These are phyloP conservation scores for Scleromitrula shiraiana DNA, from an alignment of 2,329 filamentous ascomycete species.

Conservation along the genomic window DNA sequence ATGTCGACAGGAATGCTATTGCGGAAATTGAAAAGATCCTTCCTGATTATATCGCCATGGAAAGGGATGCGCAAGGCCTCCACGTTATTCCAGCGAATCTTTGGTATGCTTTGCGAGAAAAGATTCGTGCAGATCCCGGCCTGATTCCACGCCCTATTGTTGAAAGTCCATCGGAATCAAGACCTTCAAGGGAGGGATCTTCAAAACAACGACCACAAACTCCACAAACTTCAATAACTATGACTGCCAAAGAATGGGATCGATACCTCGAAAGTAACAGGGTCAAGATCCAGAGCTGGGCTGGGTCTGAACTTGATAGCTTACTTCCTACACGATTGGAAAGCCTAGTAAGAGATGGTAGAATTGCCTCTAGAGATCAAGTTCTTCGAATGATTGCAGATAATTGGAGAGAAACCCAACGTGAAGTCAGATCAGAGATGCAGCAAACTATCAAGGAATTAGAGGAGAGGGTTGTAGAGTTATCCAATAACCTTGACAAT, in stretches of 20 bases:
- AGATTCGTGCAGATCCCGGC: conserved; percentile 37
- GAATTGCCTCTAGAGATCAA: conserved; percentile 16
- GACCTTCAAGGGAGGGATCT: background rate
- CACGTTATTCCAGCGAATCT: conserved; percentile 51
- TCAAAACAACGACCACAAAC: background rate
- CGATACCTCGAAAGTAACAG: conserved; percentile 10
- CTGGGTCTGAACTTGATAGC: conserved; percentile 13
- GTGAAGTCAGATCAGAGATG: conserved; percentile 16
- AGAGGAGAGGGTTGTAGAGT: conserved; percentile 10
- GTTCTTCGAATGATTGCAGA: conserved; percentile 94
- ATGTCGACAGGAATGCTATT: conserved; percentile 29
- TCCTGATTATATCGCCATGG: conserved; percentile 49
- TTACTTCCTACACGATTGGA: conserved; percentile 14
- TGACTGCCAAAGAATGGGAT: conserved; percentile 5
- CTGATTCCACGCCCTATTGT: background rate
- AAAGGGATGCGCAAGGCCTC: conserved; percentile 43
- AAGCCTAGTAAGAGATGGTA: conserved; percentile 15
- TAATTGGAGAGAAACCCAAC: conserved; percentile 46
- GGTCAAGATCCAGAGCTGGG: conserved; percentile 5
- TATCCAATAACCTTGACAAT: conserved; percentile 11
- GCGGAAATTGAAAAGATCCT: conserved; percentile 39
- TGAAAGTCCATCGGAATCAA: background rate
- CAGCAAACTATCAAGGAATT: conserved; percentile 13
- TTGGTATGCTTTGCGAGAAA: conserved; percentile 54
- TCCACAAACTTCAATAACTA: background rate